Evolutionary conservation across 2,329 filamentous ascomycete genomes (phyloP).

Genomic region (Verticillium nubilum): DNA sequence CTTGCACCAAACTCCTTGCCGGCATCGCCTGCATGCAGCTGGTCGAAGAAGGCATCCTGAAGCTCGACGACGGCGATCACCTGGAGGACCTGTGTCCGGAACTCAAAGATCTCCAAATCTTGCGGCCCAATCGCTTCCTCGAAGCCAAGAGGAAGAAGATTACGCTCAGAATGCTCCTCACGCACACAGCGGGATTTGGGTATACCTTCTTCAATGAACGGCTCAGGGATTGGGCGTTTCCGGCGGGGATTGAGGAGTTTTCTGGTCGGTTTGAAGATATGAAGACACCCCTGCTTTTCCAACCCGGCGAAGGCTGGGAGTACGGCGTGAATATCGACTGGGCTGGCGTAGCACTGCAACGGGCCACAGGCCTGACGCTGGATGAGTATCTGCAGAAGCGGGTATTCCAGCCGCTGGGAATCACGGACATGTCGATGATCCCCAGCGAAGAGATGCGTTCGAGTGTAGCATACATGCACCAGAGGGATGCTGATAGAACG

Average conservation of each 20-base stretch:
- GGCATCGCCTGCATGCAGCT: slow-evolving; percentile 51
- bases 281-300: slow-evolving; percentile 50
- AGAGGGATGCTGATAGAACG: slow-evolving; percentile 37
- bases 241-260: slow-evolving; percentile 52
- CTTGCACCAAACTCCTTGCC: slow-evolving; percentile 51
- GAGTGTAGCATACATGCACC: slow-evolving; percentile 52
- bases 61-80: slow-evolving; percentile 40
- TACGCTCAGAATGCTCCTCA: slow-evolving; percentile 53
- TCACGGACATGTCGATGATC: slow-evolving; percentile 50
- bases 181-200: slow-evolving; percentile 50
- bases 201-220: slow-evolving; percentile 50
- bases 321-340: slow-evolving; percentile 55
- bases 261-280: slow-evolving; percentile 47
- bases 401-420: slow-evolving; percentile 40
- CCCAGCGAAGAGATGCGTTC: slow-evolving; percentile 47
- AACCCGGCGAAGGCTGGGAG: slow-evolving; percentile 57
- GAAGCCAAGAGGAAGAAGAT: slow-evolving; percentile 42
- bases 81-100: slow-evolving; percentile 44
- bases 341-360: slow-evolving; percentile 44
- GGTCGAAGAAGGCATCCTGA: slow-evolving; percentile 43
- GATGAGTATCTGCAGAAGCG: slow-evolving; percentile 43
- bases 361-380: slow-evolving; percentile 34
- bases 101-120: slow-evolving; percentile 39
- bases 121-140: slow-evolving; percentile 28
- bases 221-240: slow-evolving; percentile 39